phyloP scores from a whole-genome alignment of 345 rosid genomes.

The Carallia pectinifolia region DNA sequence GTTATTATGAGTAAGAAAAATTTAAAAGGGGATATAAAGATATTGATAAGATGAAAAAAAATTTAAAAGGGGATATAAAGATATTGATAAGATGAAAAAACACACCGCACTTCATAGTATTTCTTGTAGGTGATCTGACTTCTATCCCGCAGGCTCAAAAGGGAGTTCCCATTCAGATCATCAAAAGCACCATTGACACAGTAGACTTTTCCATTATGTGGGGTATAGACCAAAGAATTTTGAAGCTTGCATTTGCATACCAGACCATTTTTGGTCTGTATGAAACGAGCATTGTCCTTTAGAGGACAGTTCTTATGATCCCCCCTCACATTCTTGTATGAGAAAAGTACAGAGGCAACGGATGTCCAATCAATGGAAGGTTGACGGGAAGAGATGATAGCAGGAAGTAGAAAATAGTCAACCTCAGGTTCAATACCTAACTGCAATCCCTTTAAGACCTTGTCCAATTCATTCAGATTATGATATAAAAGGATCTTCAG shows the following conservation, averaged over 20 bases:
- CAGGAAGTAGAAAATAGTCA: constrained; percentile 75
- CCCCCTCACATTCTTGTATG: constrained; percentile 16
- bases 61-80: neutral
- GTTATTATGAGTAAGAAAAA: constrained; percentile 1
- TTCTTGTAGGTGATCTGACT: constrained; percentile 43
- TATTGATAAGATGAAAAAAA: neutral
- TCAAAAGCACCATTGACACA: constrained; percentile 47
- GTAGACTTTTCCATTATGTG: constrained; percentile 64
- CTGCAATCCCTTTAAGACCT: constrained; percentile 31
- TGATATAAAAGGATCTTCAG: constrained; percentile 56
- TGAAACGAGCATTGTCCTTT: constrained; percentile 22
- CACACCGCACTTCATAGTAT: constrained; percentile 51
- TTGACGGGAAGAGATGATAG: constrained; percentile 11
- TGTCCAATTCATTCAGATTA: constrained; percentile 34
- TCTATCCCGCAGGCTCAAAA: constrained; percentile 43
- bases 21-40: neutral
- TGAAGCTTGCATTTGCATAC: constrained; percentile 48
- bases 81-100: neutral
- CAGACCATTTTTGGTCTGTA: constrained; percentile 50
- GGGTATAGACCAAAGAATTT: constrained; percentile 69
- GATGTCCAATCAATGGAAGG: constrained; percentile 54
- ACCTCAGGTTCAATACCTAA: constrained; percentile 25
- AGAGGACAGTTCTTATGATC: constrained; percentile 33
- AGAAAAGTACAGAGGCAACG: constrained; percentile 40
- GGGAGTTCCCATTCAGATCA: constrained; percentile 53